phyloP scores from a whole-genome alignment of 345 rosid genomes.

The Eucalyptus brandiana region DNA sequence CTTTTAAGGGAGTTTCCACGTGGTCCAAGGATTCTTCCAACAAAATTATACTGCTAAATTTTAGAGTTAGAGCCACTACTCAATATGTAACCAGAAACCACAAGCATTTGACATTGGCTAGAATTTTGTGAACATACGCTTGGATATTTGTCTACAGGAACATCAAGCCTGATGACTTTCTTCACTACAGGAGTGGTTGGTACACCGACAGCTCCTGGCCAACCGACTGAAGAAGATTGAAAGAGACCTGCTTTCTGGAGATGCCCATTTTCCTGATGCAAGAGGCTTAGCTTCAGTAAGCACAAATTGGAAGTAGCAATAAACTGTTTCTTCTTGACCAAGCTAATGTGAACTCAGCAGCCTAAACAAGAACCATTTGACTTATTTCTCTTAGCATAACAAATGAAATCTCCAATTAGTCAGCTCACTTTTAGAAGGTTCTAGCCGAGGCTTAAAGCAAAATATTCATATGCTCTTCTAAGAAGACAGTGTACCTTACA shows the following conservation, averaged over 20 bases:
- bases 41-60: constrained; percentile 72
- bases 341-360: neutral
- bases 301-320: neutral
- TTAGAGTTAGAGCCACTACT: neutral
- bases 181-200: constrained; percentile 53
- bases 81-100: neutral
- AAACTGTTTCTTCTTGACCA: neutral
- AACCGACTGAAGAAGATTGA: constrained; percentile 57
- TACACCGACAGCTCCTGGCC: constrained; percentile 67
- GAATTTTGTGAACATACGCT: constrained; percentile 35
- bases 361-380: neutral
- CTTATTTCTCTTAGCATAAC: neutral
- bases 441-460: neutral
- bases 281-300: neutral
- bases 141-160: constrained; percentile 88
- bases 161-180: constrained; percentile 78
- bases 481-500: neutral
- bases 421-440: neutral
- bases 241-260: constrained; percentile 57
- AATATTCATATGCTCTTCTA: neutral
- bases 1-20: constrained; percentile 95
- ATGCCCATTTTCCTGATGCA: constrained; percentile 63
- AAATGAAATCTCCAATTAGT: neutral
- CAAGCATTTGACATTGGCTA: neutral
- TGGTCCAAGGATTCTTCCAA: constrained; percentile 94